Evolutionary conservation across 768 basidiomycete genomes (phyloP).

Genomic region (Leucosporidium yakuticum): DNA sequence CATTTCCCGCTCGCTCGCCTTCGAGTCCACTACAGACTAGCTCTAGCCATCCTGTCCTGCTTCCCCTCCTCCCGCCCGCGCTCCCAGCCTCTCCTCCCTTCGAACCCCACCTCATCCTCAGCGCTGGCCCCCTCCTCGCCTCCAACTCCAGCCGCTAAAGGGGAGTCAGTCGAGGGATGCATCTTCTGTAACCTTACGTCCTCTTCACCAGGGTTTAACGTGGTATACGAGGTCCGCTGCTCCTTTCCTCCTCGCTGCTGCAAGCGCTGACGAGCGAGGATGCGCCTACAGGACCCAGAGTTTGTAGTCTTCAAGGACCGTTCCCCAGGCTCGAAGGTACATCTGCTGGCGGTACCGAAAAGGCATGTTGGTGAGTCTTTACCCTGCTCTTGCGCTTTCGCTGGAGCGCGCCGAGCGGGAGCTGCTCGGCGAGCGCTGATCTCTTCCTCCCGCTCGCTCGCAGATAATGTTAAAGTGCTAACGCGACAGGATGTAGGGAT

Average conservation of each 20-base stretch:
- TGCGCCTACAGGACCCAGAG: too few relatives aligned
- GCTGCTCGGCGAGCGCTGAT: neutral
- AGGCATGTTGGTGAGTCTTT: slow-evolving; percentile 20
- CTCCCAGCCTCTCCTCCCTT: neutral
- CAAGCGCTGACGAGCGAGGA: neutral
- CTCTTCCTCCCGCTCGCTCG: neutral
- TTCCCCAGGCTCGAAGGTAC: slow-evolving; percentile 15
- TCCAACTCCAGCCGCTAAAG: too few relatives aligned
- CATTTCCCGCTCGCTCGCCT: neutral
- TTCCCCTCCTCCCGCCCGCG: neutral
- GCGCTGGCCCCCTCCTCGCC: neutral
- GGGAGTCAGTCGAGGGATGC: slow-evolving; percentile 2
- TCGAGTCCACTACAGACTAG: neutral
- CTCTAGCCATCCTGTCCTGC: neutral
- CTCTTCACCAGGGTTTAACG: slow-evolving; percentile 2
- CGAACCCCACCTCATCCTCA: neutral
- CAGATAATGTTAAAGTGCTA: slow-evolving; percentile 32
- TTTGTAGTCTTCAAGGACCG: slow-evolving; percentile 29
- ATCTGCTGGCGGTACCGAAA: slow-evolving; percentile 23
- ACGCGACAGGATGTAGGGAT: neutral
- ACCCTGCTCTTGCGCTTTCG: too few relatives aligned
- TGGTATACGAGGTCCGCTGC: slow-evolving; percentile 21
- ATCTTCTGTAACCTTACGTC: slow-evolving; percentile 20
- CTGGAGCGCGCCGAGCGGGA: too few relatives aligned
- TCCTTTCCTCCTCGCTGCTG: neutral